Base-by-base conservation (phyloP, 1,284 basidiomycete genomes). In the Puccinia horiana region DNA sequence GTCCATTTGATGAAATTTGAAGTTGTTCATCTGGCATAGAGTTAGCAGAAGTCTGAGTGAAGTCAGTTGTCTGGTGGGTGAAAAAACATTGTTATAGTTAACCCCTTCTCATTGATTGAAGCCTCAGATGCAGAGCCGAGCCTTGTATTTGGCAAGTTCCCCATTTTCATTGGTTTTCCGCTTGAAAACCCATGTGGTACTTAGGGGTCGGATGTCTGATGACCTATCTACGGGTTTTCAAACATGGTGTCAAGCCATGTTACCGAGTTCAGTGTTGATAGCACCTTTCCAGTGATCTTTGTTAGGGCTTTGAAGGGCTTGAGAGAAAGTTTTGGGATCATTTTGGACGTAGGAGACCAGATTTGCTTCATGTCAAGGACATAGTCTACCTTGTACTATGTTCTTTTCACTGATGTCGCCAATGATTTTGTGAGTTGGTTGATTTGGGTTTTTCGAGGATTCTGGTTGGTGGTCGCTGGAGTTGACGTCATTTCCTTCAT, bases 141-240 rank as follows among this genome's bases (percentile, higher is more conserved):
- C n/a, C n/a, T n/a, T n/a, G n/a, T n/a, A 72, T 26, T 44, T 40
- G 18, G 69, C 6, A 3, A 72, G 69, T 4, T 72, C 44, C 23
- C 69, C 69, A 42, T 72, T 72, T 14, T 72, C 44, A n/a, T n/a
- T n/a, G n/a, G n/a, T n/a, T n/a, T 72, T 72, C 37, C 44, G 42
- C 26, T 47, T 72, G 42, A 72, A 72, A 12, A 72, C 69, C 32
- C 69, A 72, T 3, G 37, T 49, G 4, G 69, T 52, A 16, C 9
- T 42, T 4, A 70, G 67, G 9, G 67, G 37, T 8, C n/a, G 67
- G 26, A 44, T 26, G n/a, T 20, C 11, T 18, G n/a, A 11, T 23
- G 18, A 23, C 9, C 14, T 16, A 14, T 44, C 23, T 23, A 70
- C 67, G 12, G 32, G n/a, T 9, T 37, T 44, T 16, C 37, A 70